These are phyloP conservation scores for Boletellus ananas DNA, from an alignment of 768 basidiomycete genomes.

Conservation along the genomic window DNA sequence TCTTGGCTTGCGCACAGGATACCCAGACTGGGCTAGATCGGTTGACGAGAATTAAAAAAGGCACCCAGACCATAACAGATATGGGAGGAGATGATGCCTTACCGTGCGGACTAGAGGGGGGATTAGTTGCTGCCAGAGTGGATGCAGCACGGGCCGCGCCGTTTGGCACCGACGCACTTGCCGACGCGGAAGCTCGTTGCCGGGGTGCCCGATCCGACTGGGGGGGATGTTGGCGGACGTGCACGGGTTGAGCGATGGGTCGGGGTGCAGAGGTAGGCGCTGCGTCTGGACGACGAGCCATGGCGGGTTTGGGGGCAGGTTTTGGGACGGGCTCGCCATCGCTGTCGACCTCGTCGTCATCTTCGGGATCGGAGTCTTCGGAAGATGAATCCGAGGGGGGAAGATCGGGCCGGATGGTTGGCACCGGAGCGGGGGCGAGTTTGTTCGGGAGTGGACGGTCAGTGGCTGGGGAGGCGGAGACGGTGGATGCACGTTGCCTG, in stretches of 20 bases:
- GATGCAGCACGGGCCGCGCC: conserved; percentile 52
- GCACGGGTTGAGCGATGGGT: background rate
- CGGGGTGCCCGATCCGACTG: conserved; percentile 21
- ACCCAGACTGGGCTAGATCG: conserved; percentile 5
- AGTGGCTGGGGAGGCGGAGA: conserved; percentile 20
- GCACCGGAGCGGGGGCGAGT: conserved; percentile 4
- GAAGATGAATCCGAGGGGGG: conserved; percentile 25
- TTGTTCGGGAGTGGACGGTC: conserved; percentile 18
- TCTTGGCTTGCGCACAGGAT: conserved; percentile 2
- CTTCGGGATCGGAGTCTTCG: conserved; percentile 27
- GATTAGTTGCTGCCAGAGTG: conserved; percentile 32
- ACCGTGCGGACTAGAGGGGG: conserved; percentile 27
- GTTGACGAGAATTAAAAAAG: background rate
- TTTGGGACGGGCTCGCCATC: conserved; percentile 33
- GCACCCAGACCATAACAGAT: background rate
- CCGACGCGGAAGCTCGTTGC: conserved; percentile 52
- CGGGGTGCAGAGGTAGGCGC: background rate
- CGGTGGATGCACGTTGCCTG: conserved; percentile 29
- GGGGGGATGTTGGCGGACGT: background rate
- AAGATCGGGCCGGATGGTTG: conserved; percentile 10
- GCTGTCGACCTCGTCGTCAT: conserved; percentile 35
- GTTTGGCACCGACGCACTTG: conserved; percentile 53
- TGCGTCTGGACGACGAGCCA: conserved; percentile 23
- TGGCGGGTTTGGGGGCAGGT: conserved; percentile 33
- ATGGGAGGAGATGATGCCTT: conserved; percentile 13